phyloP scores from a whole-genome alignment of 106 monocot species.

The Hemerocallis citrina region DNA sequence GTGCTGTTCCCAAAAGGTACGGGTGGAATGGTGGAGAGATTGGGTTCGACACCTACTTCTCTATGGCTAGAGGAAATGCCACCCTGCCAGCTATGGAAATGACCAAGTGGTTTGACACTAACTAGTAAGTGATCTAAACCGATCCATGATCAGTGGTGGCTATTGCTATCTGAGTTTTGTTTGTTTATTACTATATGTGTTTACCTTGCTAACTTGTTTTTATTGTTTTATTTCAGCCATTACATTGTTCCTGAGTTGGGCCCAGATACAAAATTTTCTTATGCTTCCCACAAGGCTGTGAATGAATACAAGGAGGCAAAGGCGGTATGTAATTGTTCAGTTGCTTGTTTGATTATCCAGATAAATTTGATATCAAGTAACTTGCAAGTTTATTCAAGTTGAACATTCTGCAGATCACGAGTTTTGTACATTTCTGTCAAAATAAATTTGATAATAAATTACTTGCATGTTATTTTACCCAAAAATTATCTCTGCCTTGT shows the following conservation, averaged over 20 bases:
- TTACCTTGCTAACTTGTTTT: not conserved
- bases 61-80: conserved; percentile 94
- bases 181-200: not conserved
- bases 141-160: not conserved
- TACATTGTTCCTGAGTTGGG: conserved; percentile 77
- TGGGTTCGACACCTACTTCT: conserved; percentile 74
- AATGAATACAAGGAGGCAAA: conserved; percentile 86
- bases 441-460: not conserved
- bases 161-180: not conserved
- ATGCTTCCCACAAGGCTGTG: conserved; percentile 83
- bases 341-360: not conserved
- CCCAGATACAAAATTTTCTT: conserved; percentile 68
- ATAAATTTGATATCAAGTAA: not conserved
- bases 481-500: not conserved
- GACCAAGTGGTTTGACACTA: conserved; percentile 99
- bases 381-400: not conserved
- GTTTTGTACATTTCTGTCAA: not conserved
- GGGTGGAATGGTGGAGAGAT: conserved; percentile 79
- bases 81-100: conserved; percentile 92
- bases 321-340: conserved; percentile 35
- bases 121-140: conserved; percentile 58
- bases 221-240: conserved; percentile 36
- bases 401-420: no score
- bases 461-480: not conserved
- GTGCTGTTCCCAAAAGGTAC: conserved; percentile 81